Evolutionary conservation across 1,284 basidiomycete genomes (phyloP).

Genomic region (Neonothopanus nambi): DNA sequence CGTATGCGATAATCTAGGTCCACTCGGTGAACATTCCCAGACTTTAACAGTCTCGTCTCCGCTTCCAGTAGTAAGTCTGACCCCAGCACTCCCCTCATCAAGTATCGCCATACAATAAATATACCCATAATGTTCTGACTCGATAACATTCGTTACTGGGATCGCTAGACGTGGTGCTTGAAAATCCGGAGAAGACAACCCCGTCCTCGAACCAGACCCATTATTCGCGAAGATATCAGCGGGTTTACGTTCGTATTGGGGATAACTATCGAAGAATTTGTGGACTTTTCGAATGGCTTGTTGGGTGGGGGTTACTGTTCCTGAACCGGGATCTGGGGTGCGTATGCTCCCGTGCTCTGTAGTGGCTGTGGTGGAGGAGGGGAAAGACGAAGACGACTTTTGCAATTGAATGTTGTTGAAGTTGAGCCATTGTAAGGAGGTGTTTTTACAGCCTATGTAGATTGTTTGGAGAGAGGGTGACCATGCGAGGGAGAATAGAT

Average conservation of each 20-base stretch:
- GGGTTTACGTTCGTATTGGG: slow-evolving; percentile 62
- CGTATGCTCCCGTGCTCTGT: neutral
- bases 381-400: no score
- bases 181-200: slow-evolving; percentile 26
- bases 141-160: slow-evolving; percentile 68
- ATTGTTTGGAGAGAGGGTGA: slow-evolving; percentile 68
- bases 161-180: slow-evolving; percentile 50
- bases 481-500: slow-evolving; percentile 90
- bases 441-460: slow-evolving; percentile 90
- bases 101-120: slow-evolving; percentile 83
- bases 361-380: no score
- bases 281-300: slow-evolving; percentile 56
- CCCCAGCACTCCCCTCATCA: slow-evolving; percentile 37
- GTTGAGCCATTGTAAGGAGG: slow-evolving; percentile 83
- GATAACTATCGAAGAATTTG: slow-evolving; percentile 84
- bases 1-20: slow-evolving; percentile 53
- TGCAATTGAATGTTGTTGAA: slow-evolving; percentile 38
- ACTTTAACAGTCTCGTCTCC: slow-evolving; percentile 90
- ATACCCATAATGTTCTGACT: slow-evolving; percentile 93
- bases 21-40: slow-evolving; percentile 64
- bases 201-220: slow-evolving; percentile 15
- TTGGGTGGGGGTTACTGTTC: slow-evolving; percentile 48
- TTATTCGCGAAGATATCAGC: slow-evolving; percentile 67
- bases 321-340: slow-evolving; percentile 30
- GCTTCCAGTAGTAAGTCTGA: slow-evolving; percentile 78